A percentile compares a stretch with the other conserved stretches of the same genome.
Conservation (phyloP, 306 rosid genomes). For the Gleditsia sinensis region DNA sequence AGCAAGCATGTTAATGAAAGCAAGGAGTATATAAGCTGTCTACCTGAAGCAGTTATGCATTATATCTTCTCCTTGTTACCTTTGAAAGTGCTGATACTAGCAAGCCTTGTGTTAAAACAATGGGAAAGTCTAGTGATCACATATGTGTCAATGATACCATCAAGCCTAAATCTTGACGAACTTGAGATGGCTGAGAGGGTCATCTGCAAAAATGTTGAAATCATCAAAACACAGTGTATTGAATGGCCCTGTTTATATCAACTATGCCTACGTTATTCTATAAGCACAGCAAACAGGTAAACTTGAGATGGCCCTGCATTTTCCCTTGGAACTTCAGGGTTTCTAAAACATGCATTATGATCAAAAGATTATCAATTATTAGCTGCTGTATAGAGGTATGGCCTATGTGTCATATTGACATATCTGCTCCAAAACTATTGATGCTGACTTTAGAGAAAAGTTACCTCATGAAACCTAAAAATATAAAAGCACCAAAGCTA, state of each 20-base stretch:
- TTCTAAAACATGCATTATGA: neutral
- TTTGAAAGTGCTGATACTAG: neutral
- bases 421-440: neutral
- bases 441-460: neutral
- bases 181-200: neutral
- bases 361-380: neutral
- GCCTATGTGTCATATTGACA: neutral
- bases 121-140: neutral
- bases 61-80: neutral
- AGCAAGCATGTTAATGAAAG: neutral
- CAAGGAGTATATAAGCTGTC: neutral
- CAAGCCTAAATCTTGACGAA: neutral
- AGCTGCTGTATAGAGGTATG: neutral
- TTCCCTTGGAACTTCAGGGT: neutral
- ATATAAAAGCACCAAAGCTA: neutral
- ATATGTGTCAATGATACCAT: neutral
- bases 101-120: constrained; percentile 14
- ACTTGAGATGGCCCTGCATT: neutral
- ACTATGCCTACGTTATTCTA: neutral
- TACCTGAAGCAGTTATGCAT: neutral
- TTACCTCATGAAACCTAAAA: neutral
- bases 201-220: neutral
- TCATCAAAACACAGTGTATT: neutral
- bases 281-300: neutral
- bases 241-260: neutral